Conservation (phyloP, 257 asterid species). For the Linaria vulgaris region DNA sequence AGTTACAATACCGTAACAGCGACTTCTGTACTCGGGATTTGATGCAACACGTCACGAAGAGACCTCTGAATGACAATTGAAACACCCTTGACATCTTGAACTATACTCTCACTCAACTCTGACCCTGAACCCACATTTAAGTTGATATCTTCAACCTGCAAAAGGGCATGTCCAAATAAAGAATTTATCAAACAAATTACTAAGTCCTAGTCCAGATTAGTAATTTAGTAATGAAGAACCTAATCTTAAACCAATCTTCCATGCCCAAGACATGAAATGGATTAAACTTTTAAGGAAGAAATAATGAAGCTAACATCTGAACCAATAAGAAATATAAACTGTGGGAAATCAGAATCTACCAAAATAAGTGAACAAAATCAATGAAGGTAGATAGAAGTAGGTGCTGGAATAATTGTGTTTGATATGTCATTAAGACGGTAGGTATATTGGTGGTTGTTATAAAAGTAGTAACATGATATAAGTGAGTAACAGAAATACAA, state of each 20-base stretch:
- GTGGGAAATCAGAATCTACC: too few species aligned
- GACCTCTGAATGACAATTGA: constrained; percentile 72
- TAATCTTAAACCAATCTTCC: constrained; percentile 9
- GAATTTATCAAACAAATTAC: constrained; percentile 8
- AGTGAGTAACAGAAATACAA: too few species aligned
- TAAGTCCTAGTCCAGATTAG: neutral
- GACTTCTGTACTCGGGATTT: constrained; percentile 75
- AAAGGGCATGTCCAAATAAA: constrained; percentile 15
- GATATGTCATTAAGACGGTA: too few species aligned
- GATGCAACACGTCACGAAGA: constrained; percentile 84
- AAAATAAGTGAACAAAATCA: too few species aligned
- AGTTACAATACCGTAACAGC: constrained; percentile 56
- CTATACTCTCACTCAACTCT: constrained; percentile 85
- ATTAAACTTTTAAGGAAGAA: constrained; percentile 1
- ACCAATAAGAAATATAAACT: constrained; percentile 21
- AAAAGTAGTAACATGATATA: too few species aligned
- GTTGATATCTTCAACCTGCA: constrained; percentile 93
- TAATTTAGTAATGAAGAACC: neutral
- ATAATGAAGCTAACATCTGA: neutral
- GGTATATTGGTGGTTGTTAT: too few species aligned
- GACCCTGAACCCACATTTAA: constrained; percentile 83
- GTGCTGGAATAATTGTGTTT: too few species aligned
- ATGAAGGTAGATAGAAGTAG: too few species aligned
- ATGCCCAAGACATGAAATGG: constrained; percentile 5
- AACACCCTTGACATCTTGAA: constrained; percentile 83